A percentile compares a stretch with the other conserved stretches of the same genome.
phyloP scores from a whole-genome alignment of 768 basidiomycete species.

The Cystofilobasidium macerans region DNA sequence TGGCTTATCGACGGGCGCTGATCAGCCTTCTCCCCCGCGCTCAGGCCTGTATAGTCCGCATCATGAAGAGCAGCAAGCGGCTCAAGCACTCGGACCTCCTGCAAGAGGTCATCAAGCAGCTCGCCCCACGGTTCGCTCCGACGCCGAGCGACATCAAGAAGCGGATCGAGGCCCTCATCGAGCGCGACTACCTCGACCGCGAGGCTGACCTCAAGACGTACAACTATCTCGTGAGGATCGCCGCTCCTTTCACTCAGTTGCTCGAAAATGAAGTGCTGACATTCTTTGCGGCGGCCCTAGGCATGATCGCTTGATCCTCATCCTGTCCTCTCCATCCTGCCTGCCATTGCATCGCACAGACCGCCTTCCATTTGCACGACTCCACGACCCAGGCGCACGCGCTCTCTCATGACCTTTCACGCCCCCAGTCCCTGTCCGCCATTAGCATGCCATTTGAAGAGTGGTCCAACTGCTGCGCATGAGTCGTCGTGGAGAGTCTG shows the following conservation, averaged over 20 bases:
- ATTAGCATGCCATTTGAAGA: too few relatives aligned
- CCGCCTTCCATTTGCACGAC: too few relatives aligned
- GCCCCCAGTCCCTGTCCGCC: too few relatives aligned
- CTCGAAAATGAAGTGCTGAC: too few relatives aligned
- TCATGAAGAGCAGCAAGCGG: slow-evolving; percentile 49
- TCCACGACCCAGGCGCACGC: too few relatives aligned
- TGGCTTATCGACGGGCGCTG: neutral
- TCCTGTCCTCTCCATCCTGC: too few relatives aligned
- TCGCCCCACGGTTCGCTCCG: slow-evolving; percentile 73
- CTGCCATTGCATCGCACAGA: too few relatives aligned
- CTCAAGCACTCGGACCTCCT: slow-evolving; percentile 80
- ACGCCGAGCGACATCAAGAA: slow-evolving; percentile 81
- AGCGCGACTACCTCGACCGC: slow-evolving; percentile 92
- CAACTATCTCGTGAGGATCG: slow-evolving; percentile 51
- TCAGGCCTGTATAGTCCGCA: slow-evolving; percentile 90
- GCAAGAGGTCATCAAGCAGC: slow-evolving; percentile 77
- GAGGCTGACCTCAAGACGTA: slow-evolving; percentile 80
- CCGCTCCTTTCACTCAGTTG: neutral
- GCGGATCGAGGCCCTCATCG: slow-evolving; percentile 82
- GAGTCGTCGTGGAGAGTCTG: too few relatives aligned
- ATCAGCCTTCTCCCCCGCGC: neutral
- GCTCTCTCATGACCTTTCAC: too few relatives aligned
- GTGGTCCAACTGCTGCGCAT: too few relatives aligned
- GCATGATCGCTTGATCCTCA: too few relatives aligned
- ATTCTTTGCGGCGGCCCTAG: neutral